phyloP scores from a whole-genome alignment of 2,329 filamentous ascomycete genomes.

The Venturia effusa region DNA sequence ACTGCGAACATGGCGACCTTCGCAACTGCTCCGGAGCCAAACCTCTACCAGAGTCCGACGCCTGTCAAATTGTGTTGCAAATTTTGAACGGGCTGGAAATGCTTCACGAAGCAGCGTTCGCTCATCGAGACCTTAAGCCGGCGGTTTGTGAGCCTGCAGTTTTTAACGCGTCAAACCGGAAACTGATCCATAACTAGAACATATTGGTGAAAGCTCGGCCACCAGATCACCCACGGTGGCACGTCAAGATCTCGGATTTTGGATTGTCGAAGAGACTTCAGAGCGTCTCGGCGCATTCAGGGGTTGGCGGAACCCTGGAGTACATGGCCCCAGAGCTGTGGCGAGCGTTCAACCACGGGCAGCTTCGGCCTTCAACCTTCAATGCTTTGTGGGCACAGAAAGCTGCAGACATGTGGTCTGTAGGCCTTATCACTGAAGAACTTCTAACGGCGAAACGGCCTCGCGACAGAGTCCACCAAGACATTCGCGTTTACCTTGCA shows the following conservation, averaged over 20 bases:
- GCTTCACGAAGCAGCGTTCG: conserved; percentile 84
- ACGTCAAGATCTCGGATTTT: conserved; percentile 86
- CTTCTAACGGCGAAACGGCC: no score
- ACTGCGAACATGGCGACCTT: conserved; percentile 25
- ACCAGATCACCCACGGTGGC: neutral
- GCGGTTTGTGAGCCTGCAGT: neutral
- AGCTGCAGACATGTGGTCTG: no score
- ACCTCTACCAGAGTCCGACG: neutral
- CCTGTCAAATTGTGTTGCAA: neutral
- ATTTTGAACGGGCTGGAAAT: neutral
- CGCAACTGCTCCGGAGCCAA: conserved; percentile 19
- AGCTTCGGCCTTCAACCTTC: no score
- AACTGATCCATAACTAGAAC: neutral
- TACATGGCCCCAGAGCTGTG: no score
- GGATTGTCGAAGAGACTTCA: conserved; percentile 90
- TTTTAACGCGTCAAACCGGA: neutral
- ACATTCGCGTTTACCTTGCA: no score
- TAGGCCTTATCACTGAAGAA: no score
- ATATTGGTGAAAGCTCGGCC: neutral
- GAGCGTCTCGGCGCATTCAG: no score
- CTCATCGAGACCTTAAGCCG: conserved; percentile 81
- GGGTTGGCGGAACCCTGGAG: no score
- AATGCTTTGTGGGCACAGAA: no score
- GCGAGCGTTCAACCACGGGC: no score
- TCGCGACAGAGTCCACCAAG: no score